phyloP scores from a whole-genome alignment of 352 stramenopile genomes.

The Phytophthora cajani region DNA sequence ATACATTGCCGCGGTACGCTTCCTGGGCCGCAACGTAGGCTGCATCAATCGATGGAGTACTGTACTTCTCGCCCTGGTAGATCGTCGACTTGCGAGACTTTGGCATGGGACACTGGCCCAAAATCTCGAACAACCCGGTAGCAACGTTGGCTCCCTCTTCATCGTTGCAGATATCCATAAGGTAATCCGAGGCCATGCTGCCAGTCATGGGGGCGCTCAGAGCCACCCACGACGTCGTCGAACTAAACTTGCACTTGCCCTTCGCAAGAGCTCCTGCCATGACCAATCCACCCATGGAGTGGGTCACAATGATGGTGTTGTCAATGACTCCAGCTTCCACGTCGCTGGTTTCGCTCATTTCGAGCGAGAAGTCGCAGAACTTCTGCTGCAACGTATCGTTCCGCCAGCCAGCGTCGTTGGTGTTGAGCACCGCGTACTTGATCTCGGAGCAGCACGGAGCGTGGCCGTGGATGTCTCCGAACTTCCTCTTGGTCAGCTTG shows the following conservation, averaged over 20 bases:
- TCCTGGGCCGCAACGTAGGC: conserved; percentile 38
- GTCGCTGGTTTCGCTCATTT: conserved; percentile 31
- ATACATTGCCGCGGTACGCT: conserved; percentile 40
- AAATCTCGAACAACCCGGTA: conserved; percentile 20
- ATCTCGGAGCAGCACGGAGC: conserved; percentile 39
- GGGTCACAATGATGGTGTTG: conserved; percentile 47
- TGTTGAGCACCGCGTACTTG: conserved; percentile 60
- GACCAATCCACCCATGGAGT: conserved; percentile 51
- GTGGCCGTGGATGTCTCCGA: conserved; percentile 30
- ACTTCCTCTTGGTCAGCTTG: conserved; percentile 6
- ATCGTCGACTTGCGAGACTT: conserved; percentile 28
- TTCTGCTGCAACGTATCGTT: conserved; percentile 45
- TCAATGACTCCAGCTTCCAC: conserved; percentile 17
- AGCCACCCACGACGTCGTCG: conserved; percentile 36
- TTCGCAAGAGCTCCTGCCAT: conserved; percentile 30
- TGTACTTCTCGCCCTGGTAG: conserved; percentile 40
- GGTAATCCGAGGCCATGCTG: conserved; percentile 49
- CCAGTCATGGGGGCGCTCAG: conserved; percentile 43
- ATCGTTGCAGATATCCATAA: conserved; percentile 38
- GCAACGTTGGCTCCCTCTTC: conserved; percentile 10
- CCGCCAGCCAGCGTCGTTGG: conserved; percentile 47
- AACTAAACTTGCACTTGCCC: conserved; percentile 21
- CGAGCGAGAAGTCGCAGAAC: conserved; percentile 42
- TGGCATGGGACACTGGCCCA: conserved; percentile 43
- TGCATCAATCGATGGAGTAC: conserved; percentile 21